These are phyloP conservation scores for Botrytis fabae DNA, from an alignment of 2,329 filamentous ascomycete genomes.

Conservation along the genomic window DNA sequence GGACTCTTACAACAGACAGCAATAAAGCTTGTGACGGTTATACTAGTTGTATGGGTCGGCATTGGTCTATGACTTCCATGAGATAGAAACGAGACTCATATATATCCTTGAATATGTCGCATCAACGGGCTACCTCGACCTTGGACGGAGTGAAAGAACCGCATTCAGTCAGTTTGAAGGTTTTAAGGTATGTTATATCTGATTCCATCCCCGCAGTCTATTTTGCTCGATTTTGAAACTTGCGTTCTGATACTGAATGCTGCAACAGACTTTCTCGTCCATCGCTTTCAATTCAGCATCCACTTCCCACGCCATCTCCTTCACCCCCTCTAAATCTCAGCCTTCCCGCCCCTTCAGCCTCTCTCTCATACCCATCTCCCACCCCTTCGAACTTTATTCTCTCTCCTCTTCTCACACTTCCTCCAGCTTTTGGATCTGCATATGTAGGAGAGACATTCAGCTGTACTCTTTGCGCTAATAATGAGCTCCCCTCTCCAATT, in stretches of 20 bases:
- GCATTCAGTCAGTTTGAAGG: slow-evolving; percentile 77
- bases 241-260: background rate
- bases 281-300: slow-evolving; percentile 67
- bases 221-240: no score
- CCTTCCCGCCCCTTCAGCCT: slow-evolving; percentile 52
- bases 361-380: slow-evolving; percentile 68
- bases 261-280: slow-evolving; percentile 73
- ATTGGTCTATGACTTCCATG: background rate
- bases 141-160: slow-evolving; percentile 62
- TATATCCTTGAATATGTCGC: slow-evolving; percentile 35
- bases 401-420: slow-evolving; percentile 73
- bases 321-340: slow-evolving; percentile 41
- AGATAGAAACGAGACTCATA: background rate
- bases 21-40: no score
- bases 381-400: slow-evolving; percentile 49
- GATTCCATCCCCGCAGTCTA: background rate
- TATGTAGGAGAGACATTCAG: slow-evolving; percentile 95
- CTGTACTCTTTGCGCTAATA: slow-evolving; percentile 95
- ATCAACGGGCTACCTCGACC: slow-evolving; percentile 37
- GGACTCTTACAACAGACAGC: background rate
- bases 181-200: slow-evolving; percentile 55
- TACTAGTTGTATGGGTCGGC: background rate
- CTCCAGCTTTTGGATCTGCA: slow-evolving; percentile 87
- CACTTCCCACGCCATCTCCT: slow-evolving; percentile 44
- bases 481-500: slow-evolving; percentile 58